Evolutionary conservation across 1,284 basidiomycete species (phyloP), one percentile per base, ranked within the genome.

Genomic region (Neonothopanus nambi): DNA sequence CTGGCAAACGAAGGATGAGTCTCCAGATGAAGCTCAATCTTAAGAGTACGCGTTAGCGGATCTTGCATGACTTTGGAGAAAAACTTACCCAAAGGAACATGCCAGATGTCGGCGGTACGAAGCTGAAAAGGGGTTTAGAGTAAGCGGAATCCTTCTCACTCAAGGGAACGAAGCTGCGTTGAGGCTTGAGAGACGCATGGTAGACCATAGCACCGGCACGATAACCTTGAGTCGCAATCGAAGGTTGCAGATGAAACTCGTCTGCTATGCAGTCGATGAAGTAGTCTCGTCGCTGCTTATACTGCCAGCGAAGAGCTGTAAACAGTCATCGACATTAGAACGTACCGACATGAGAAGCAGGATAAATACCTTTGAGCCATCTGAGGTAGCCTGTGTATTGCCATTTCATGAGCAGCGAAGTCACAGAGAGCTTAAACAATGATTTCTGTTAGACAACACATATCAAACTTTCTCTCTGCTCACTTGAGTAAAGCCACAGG

Each of bases 401-500:
- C 89, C 89, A 93, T 40, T 81, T 77, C 20, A 75, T 67, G 21
- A 93, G 65, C 13, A 91, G 73, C 45, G 82, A 75, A 1, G 83
- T 74, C 3, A 92, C 75, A 40, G 93, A 1, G 84, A 78, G 78
- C 81, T n/a, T 73, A 61, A 40, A 17, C 30, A 33, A 13, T 33
- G 30, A 33, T 9, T 11, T 11, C 13, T 9, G 26, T 33, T 9
- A 33, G 30, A 33, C n/a, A n/a, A 33, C 30, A 8, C 30, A 33
- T 33, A 13, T 11, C 26, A 5, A 28, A 28, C 26, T 11, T 28
- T 11, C 26, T 33, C 13, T 33, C 8, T 6, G 57, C 57, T 48
- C 55, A 81, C 82, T 72, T 86, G 84, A 39, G 79, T 76, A 59
- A 93, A 87, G 2, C 90, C 91, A 55, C 82, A 86, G 2, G 91